Conservation (phyloP, 495 filamentous ascomycete genomes). For the Aspergillus nidulans region DNA sequence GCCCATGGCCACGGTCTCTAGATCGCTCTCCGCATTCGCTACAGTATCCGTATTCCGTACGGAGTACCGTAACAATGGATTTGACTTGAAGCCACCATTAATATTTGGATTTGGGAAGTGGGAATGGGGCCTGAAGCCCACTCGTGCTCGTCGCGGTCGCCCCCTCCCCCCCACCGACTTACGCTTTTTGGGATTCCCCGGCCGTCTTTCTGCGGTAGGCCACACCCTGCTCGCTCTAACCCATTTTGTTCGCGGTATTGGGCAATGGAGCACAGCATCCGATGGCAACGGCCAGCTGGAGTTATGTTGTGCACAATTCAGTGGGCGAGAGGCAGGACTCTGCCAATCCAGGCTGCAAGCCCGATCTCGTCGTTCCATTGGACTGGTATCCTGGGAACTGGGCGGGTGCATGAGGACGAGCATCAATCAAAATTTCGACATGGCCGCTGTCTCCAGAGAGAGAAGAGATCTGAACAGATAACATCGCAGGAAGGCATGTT, state of each 20-base stretch:
- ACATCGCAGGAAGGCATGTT: not conserved
- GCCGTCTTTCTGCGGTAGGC: conserved; percentile 17
- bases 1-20: no score
- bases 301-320: not conserved
- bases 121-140: conserved; percentile 19
- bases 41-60: conserved; percentile 11
- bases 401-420: not conserved
- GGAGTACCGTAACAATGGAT: conserved; percentile 15
- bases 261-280: conserved; percentile 17
- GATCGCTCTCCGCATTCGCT: conserved; percentile 17
- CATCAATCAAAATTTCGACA: conserved; percentile 1
- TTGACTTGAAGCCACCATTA: conserved; percentile 11
- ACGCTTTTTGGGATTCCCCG: conserved; percentile 25
- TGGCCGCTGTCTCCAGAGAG: not conserved
- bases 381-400: conserved; percentile 10
- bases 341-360: not conserved
- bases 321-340: no score
- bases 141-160: conserved; percentile 28
- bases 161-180: conserved; percentile 17
- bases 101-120: conserved; percentile 6
- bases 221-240: not conserved
- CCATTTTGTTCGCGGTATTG: conserved; percentile 8
- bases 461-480: not conserved
- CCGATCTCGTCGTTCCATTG: conserved; percentile 17
- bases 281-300: not conserved